These are phyloP conservation scores for Lanmaoa pseudosensibilis DNA, from an alignment of 768 basidiomycete species.

Conservation along the genomic window DNA sequence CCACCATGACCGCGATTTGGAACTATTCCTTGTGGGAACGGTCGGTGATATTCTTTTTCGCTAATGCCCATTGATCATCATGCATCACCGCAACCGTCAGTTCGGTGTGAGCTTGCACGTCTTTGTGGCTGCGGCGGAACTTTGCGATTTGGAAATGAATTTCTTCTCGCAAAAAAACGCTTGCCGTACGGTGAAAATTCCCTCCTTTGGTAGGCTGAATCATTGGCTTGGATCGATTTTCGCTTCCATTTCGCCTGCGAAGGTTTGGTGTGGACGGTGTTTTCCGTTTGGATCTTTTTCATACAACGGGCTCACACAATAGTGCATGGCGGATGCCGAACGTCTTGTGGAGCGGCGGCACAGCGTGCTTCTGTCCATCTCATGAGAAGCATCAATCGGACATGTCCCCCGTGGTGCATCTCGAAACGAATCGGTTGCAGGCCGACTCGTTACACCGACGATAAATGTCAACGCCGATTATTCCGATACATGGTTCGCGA, in stretches of 20 bases:
- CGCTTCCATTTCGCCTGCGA: not conserved
- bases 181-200: not conserved
- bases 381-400: slow-evolving; percentile 1
- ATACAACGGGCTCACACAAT: not conserved
- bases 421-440: not conserved
- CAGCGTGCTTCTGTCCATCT: not conserved
- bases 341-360: not conserved
- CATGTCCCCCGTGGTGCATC: not conserved
- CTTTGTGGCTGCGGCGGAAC: slow-evolving; percentile 9
- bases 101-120: not conserved
- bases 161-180: not conserved
- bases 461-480: too few species aligned
- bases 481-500: too few species aligned
- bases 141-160: not conserved
- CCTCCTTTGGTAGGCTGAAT: not conserved
- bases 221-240: not conserved
- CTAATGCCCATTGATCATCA: not conserved
- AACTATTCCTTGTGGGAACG: slow-evolving; percentile 2
- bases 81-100: not conserved
- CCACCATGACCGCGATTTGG: not conserved
- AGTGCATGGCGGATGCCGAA: not conserved
- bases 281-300: slow-evolving; percentile 5
- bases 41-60: not conserved
- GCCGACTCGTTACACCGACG: not conserved
- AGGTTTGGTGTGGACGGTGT: not conserved